Conservation (phyloP, 2,329 filamentous ascomycete species). For the Clonostachys solani region DNA sequence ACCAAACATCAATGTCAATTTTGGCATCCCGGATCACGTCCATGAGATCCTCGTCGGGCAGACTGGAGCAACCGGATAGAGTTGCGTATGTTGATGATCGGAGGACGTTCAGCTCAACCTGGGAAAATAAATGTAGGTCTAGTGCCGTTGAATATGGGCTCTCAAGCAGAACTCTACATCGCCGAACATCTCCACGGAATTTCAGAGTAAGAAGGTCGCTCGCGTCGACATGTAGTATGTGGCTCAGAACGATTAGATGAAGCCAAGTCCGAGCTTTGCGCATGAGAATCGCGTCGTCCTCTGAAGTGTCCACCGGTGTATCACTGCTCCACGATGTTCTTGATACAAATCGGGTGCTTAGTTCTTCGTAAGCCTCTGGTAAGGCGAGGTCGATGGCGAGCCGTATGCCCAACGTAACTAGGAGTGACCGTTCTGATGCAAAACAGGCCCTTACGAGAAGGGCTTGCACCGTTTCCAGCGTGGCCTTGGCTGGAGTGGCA, state of each 20-base stretch:
- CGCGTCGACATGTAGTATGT: constrained; percentile 40
- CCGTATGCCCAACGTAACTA: constrained; percentile 42
- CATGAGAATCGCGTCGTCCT: constrained; percentile 22
- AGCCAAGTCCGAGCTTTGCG: constrained; percentile 43
- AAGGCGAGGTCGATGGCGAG: constrained; percentile 45
- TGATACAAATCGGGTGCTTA: constrained; percentile 14
- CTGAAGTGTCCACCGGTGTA: constrained; percentile 9
- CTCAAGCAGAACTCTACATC: constrained; percentile 37
- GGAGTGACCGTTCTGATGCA: constrained; percentile 42
- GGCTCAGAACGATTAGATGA: constrained; percentile 44
- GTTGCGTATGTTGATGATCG: constrained; percentile 28
- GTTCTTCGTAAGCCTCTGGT: constrained; percentile 32
- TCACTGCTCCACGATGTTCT: constrained; percentile 2
- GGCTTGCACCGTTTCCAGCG: constrained; percentile 45
- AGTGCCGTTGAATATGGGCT: constrained; percentile 36
- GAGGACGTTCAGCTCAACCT: constrained; percentile 34
- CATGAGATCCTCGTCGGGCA: constrained; percentile 26
- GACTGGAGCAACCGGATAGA: constrained; percentile 13
- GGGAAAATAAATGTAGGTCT: constrained; percentile 46
- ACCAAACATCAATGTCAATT: constrained; percentile 44
- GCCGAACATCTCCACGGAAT: constrained; percentile 35
- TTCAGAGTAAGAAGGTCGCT: constrained; percentile 13
- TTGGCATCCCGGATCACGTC: constrained; percentile 36
- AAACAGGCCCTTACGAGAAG: constrained; percentile 47
- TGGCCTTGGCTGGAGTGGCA: constrained; percentile 14